A percentile compares a stretch with the other conserved stretches of the same genome.
These are phyloP conservation scores for Coffea canephora DNA, from an alignment of 257 asterid genomes.

Conservation along the genomic window DNA sequence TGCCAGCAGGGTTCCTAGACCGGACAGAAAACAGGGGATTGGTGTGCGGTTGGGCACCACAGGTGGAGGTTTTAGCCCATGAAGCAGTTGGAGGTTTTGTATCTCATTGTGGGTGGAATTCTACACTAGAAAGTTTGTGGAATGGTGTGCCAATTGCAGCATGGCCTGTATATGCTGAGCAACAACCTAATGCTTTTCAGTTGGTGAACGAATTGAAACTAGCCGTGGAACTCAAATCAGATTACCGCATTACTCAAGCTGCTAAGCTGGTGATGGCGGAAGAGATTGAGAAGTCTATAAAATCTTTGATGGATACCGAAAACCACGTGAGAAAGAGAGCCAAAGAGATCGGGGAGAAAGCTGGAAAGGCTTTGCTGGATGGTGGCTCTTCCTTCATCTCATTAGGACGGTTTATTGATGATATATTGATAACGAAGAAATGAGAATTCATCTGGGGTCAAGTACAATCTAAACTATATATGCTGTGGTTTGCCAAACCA, in stretches of 20 bases:
- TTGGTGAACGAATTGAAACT: slow-evolving; percentile 9
- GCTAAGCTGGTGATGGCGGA: not conserved
- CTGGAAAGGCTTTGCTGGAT: not conserved
- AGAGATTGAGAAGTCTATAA: slow-evolving; percentile 9
- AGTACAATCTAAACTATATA: too few relatives aligned
- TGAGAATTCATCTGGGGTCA: too few relatives aligned
- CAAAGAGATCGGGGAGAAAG: slow-evolving; percentile 1
- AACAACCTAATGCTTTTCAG: slow-evolving; percentile 6
- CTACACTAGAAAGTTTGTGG: slow-evolving; percentile 10
- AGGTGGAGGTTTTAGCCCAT: slow-evolving; percentile 9
- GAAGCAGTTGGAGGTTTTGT: slow-evolving; percentile 17
- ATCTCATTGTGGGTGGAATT: slow-evolving; percentile 15
- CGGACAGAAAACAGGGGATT: slow-evolving; percentile 10
- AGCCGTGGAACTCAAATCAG: slow-evolving; percentile 10
- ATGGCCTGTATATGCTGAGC: slow-evolving; percentile 16
- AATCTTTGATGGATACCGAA: slow-evolving; percentile 3
- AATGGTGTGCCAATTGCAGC: slow-evolving; percentile 12
- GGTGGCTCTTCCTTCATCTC: slow-evolving; percentile 13
- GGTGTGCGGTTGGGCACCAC: slow-evolving; percentile 15
- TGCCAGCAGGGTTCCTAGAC: slow-evolving; percentile 8
- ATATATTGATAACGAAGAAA: not conserved
- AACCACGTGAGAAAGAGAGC: slow-evolving; percentile 9
- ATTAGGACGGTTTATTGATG: not conserved
- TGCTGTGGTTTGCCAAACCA: too few relatives aligned
- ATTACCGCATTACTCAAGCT: not conserved